Conservation (phyloP, 2,329 filamentous ascomycete species). For the Thelonectria blattea region DNA sequence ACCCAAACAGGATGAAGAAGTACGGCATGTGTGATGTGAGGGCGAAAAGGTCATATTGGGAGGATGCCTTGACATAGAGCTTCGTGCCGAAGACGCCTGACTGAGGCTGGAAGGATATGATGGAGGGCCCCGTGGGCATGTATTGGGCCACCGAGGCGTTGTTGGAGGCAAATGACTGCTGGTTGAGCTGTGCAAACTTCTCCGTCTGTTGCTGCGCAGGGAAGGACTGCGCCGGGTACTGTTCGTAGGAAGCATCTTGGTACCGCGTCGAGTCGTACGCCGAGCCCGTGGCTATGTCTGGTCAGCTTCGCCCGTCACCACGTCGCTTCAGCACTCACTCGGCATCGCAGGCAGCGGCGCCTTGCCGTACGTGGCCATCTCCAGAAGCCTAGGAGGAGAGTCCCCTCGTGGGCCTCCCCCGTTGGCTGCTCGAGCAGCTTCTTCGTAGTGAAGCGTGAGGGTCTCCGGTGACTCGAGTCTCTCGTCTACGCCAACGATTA, state of each 20-base stretch:
- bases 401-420: conserved; percentile 61
- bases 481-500: conserved; percentile 62
- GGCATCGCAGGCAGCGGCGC: conserved; percentile 77
- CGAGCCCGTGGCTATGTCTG: conserved; percentile 37
- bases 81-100: conserved; percentile 73
- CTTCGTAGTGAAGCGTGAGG: conserved; percentile 62
- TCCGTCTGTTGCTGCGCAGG: conserved; percentile 55
- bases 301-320: conserved; percentile 21
- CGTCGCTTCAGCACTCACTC: conserved; percentile 63
- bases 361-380: conserved; percentile 72
- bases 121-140: conserved; percentile 63
- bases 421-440: conserved; percentile 59
- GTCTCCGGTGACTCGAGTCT: conserved; percentile 64
- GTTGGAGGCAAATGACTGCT: conserved; percentile 65
- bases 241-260: conserved; percentile 61
- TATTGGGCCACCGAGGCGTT: conserved; percentile 69
- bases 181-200: conserved; percentile 59
- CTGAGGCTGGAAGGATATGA: conserved; percentile 73
- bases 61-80: conserved; percentile 75
- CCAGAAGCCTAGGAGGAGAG: conserved; percentile 54
- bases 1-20: conserved; percentile 78
- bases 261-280: conserved; percentile 67
- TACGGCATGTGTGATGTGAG: conserved; percentile 61
- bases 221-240: conserved; percentile 57
- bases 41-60: conserved; percentile 72